These are phyloP conservation scores for Cryptosporidium meleagridis DNA, from an alignment of 169 alveolate species.

Conservation along the genomic window DNA sequence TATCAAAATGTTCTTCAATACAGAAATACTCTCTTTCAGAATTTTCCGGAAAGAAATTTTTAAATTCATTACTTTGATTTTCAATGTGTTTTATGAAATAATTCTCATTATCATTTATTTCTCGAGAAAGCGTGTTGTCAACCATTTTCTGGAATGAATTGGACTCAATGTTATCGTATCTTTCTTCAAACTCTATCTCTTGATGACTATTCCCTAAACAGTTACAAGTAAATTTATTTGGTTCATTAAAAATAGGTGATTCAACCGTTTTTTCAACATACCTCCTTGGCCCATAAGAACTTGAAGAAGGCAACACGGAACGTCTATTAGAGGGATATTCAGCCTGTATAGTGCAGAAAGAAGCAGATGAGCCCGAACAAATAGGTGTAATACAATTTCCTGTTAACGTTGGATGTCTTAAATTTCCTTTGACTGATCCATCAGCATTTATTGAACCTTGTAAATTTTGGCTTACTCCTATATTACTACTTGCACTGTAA, in stretches of 20 bases:
- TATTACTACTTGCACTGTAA: constrained; percentile 59
- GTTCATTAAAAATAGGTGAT: constrained; percentile 4
- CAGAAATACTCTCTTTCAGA: background rate
- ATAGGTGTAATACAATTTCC: constrained; percentile 69
- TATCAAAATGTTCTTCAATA: background rate
- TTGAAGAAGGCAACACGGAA: constrained; percentile 72
- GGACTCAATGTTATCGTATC: background rate
- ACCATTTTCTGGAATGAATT: background rate
- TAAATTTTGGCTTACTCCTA: constrained; percentile 10
- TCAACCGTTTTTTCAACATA: constrained; percentile 54
- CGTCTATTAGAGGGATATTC: constrained; percentile 67
- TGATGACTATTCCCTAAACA: constrained; percentile 60
- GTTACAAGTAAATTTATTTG: constrained; percentile 38
- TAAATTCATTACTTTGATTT: background rate
- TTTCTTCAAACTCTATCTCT: constrained; percentile 8
- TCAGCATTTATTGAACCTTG: constrained; percentile 27
- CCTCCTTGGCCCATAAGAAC: constrained; percentile 76
- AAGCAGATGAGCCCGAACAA: constrained; percentile 65
- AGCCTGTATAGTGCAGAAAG: constrained; percentile 66
- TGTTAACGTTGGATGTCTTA: constrained; percentile 42
- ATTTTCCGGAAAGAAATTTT: background rate
- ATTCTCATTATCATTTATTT: background rate
- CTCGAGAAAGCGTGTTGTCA: background rate
- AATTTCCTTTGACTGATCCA: constrained; percentile 13
- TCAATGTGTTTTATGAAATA: background rate